Conservation (phyloP, 257 asterid genomes). For the Capsicum rhomboideum region DNA sequence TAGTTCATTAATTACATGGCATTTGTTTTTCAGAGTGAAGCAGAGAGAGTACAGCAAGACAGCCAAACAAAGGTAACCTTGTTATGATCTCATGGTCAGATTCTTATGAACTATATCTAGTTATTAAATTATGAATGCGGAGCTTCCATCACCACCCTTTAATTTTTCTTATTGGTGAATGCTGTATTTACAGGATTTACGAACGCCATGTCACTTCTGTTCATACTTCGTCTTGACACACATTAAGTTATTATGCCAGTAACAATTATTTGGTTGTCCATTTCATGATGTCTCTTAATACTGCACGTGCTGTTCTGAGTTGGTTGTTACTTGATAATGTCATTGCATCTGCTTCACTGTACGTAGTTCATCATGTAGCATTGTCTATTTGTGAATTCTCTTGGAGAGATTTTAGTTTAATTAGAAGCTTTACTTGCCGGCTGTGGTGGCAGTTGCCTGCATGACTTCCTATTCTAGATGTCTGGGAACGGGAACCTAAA, state of each 20-base stretch:
- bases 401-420: not conserved
- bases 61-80: constrained; percentile 41
- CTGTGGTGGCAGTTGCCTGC: not conserved
- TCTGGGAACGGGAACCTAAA: not conserved
- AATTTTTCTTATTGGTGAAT: not conserved
- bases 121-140: not conserved
- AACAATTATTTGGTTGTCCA: not conserved
- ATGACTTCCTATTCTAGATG: not conserved
- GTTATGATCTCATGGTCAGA: not conserved
- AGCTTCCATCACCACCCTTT: not conserved
- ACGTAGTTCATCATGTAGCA: not conserved
- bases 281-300: not conserved
- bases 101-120: not conserved
- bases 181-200: not conserved
- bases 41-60: constrained; percentile 73
- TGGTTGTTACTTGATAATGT: not conserved
- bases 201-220: not conserved
- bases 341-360: not conserved
- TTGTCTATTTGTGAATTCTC: not conserved
- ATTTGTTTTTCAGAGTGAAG: constrained; percentile 55
- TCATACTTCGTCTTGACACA: not conserved
- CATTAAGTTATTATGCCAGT: not conserved
- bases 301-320: not conserved
- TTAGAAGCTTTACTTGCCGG: not conserved
- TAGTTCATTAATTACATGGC: not conserved